These are phyloP conservation scores for Metschnikowia kofuensis DNA, from an alignment of 805 yeast genomes.

Conservation along the genomic window DNA sequence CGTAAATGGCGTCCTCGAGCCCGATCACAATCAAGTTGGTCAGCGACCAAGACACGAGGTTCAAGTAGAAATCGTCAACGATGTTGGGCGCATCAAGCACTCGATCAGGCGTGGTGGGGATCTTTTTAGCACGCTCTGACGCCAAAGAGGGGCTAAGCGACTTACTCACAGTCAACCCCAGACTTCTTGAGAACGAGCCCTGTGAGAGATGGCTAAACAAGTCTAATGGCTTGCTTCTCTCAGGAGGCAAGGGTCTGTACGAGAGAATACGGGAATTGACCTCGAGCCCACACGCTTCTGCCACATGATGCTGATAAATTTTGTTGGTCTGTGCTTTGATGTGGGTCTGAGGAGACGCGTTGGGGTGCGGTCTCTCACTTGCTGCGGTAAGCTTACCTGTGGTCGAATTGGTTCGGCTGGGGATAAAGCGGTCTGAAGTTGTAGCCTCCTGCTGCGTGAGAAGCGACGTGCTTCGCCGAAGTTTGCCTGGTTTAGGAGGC, in stretches of 20 bases:
- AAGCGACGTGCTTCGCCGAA: conserved; percentile 18
- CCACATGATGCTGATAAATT: conserved; percentile 76
- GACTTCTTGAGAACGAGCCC: conserved; percentile 17
- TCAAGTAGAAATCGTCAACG: conserved; percentile 87
- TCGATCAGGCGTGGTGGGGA: conserved; percentile 86
- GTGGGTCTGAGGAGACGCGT: conserved; percentile 52
- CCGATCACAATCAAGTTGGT: conserved; percentile 86
- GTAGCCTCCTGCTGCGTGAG: conserved; percentile 13
- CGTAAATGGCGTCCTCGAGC: conserved; percentile 74
- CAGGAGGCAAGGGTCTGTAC: conserved; percentile 86
- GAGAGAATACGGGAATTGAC: conserved; percentile 79
- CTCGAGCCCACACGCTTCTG: conserved; percentile 90
- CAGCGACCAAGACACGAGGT: conserved; percentile 83
- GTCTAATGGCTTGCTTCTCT: conserved; percentile 37
- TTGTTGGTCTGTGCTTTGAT: conserved; percentile 52
- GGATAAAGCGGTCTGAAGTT: conserved; percentile 40
- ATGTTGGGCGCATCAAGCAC: conserved; percentile 96
- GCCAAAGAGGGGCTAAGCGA: conserved; percentile 49
- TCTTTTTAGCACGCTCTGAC: conserved; percentile 66
- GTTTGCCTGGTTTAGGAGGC: conserved; percentile 20
- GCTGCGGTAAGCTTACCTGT: conserved; percentile 36
- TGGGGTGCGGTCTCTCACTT: conserved; percentile 37
- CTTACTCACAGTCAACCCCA: conserved; percentile 16
- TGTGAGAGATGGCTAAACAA: conserved; percentile 27
- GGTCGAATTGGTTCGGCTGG: conserved; percentile 40